A percentile compares a stretch with the other conserved stretches of the same genome.
Evolutionary conservation across 345 rosid genomes (phyloP).

Genomic region (Camelina laxa): DNA sequence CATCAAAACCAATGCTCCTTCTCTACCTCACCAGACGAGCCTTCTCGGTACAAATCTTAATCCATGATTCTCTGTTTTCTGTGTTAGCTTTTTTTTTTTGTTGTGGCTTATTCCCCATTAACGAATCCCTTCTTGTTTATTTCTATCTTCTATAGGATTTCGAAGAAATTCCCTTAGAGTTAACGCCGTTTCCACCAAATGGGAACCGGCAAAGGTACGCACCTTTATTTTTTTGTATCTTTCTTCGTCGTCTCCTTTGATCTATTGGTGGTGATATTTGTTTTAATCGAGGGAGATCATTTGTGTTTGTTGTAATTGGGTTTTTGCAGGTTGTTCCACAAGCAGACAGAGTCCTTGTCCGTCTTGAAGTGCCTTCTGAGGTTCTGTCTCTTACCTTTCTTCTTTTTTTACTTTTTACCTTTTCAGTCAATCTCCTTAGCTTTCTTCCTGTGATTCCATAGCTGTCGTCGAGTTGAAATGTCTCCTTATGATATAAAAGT

Average conservation of each 20-base stretch:
- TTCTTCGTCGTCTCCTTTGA: not conserved
- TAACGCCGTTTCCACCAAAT: constrained; percentile 61
- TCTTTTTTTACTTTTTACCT: not conserved
- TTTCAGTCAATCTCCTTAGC: not conserved
- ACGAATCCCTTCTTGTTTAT: not conserved
- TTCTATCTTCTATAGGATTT: constrained; percentile 30
- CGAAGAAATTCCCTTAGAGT: constrained; percentile 50
- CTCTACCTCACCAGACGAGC: constrained; percentile 31
- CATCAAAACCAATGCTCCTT: constrained; percentile 36
- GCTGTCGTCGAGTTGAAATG: not conserved
- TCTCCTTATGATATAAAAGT: not conserved
- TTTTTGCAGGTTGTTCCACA: constrained; percentile 74
- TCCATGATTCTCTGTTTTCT: constrained; percentile 6
- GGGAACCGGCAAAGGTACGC: constrained; percentile 75
- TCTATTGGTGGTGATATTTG: not conserved
- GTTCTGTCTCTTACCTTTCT: constrained; percentile 44
- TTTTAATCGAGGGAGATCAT: not conserved
- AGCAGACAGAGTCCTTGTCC: constrained; percentile 84
- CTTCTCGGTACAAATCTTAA: constrained; percentile 43
- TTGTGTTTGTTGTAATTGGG: not conserved
- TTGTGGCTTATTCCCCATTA: not conserved
- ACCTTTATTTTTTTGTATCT: not conserved
- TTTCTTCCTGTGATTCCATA: not conserved
- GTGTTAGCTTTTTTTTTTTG: not conserved
- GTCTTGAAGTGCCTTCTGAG: constrained; percentile 74